Conservation (phyloP, 2,329 filamentous ascomycete genomes). For the Calonectria ilicicola region DNA sequence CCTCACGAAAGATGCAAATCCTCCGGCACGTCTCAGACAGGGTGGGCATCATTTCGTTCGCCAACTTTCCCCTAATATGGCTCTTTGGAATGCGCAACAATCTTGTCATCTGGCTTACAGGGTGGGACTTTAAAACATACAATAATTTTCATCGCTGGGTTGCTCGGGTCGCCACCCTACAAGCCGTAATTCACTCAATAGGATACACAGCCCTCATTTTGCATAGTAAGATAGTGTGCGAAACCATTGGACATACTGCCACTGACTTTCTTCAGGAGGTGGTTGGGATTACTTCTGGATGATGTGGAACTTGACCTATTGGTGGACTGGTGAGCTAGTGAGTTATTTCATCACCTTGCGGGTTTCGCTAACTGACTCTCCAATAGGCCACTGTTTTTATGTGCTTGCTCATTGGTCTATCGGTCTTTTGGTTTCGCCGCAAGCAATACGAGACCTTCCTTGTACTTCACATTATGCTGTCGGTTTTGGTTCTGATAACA, state of each 20-base stretch:
- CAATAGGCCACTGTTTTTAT: not conserved
- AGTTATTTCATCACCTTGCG: not conserved
- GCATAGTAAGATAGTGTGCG: not conserved
- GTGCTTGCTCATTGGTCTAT: not conserved
- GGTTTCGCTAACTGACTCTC: not conserved
- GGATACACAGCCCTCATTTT: slow-evolving; percentile 30
- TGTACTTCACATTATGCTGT: not conserved
- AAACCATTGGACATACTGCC: not conserved
- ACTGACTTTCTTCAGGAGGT: not conserved
- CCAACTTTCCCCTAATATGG: slow-evolving; percentile 66
- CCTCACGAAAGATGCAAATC: not conserved
- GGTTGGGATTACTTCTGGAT: not conserved
- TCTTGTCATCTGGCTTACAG: slow-evolving; percentile 69
- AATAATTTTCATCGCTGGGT: slow-evolving; percentile 74
- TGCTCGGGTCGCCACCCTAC: slow-evolving; percentile 66
- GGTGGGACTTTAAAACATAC: slow-evolving; percentile 73
- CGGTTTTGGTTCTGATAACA: not conserved
- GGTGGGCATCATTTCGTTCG: not conserved
- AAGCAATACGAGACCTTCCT: not conserved
- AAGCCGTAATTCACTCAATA: slow-evolving; percentile 65
- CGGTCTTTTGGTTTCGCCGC: not conserved
- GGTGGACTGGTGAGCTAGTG: not conserved
- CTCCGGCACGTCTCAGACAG: slow-evolving; percentile 10
- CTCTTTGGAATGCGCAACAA: slow-evolving; percentile 74
- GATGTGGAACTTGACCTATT: not conserved